A percentile compares a stretch with the other conserved stretches of the same genome.
Evolutionary conservation across 495 filamentous ascomycete species (phyloP).

Genomic region (Tricharina praecox): DNA sequence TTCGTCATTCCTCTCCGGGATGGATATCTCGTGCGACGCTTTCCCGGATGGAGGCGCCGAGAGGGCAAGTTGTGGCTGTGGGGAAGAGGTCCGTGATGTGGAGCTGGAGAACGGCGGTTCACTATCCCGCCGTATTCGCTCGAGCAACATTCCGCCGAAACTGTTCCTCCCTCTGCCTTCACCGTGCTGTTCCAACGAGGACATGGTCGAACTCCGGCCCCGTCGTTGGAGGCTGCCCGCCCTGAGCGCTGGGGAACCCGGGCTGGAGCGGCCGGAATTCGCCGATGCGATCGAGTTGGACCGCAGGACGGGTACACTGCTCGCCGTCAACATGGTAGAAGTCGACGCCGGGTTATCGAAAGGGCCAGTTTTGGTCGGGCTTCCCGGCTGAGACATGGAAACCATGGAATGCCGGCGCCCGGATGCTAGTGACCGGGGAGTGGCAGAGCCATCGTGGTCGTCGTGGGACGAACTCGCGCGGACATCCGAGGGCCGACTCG

Average conservation of each 20-base stretch:
- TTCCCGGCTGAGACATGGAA: conserved; percentile 9
- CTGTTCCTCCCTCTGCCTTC: conserved; percentile 65
- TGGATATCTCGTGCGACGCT: conserved; percentile 37
- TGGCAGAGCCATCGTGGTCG: too few species aligned
- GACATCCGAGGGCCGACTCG: conserved; percentile 35
- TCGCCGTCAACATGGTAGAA: conserved; percentile 18
- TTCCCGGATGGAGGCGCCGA: conserved; percentile 27
- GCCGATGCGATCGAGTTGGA: conserved; percentile 50
- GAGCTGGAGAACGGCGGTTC: conserved; percentile 17
- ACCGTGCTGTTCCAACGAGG: conserved; percentile 43
- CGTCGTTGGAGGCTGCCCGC: conserved; percentile 33
- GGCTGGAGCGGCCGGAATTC: conserved; percentile 58
- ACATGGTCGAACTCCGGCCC: conserved; percentile 77
- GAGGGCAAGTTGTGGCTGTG: conserved; percentile 15
- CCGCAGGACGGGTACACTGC: conserved; percentile 31
- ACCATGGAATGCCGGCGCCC: conserved; percentile 21
- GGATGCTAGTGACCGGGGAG: conserved; percentile 11
- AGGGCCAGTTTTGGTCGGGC: conserved; percentile 7
- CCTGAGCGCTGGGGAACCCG: conserved; percentile 30
- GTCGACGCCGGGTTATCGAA: conserved; percentile 7
- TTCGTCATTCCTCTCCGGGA: conserved; percentile 65
- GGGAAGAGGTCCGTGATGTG: conserved; percentile 10
- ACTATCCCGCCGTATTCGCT: conserved; percentile 27
- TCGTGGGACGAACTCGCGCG: conserved; percentile 13
- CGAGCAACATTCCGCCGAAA: conserved; percentile 64